Evolutionary conservation across 805 yeast species (phyloP), one percentile per base, ranked within the genome.

Genomic region (Starmera caribaea): DNA sequence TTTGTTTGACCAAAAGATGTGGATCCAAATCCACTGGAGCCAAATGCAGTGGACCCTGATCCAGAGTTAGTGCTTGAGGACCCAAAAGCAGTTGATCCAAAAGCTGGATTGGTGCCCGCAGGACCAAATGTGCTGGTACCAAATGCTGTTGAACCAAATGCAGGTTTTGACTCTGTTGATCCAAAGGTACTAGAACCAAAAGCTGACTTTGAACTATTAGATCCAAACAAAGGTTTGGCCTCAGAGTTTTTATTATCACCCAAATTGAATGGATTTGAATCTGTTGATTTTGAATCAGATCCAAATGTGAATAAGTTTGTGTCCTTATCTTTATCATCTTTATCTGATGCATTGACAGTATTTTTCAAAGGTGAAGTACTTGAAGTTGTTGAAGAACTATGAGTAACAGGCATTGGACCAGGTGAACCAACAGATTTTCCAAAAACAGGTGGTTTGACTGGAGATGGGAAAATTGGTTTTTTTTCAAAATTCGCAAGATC

Each of bases 71-170:
- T 36, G 26, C 15, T 34, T 35, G 39, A 14, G 3, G 43, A 29
- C 13, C 47, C 52, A 34, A 45, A 39, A 2, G 47, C 30, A 32
- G 49, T 38, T 15, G 56, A 41, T 7, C 61, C 66, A 39, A 59
- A 61, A 2, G 54, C 37, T 10, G 62, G 42, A 16, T 46, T 37
- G 2, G 42, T 45, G 14, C 30, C 44, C 35, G 26, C 8, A 3
- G 24, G 7, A 7, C 24, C 24, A 21, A 21, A 21, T 21, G 24
- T n/a, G n/a, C 38, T 32, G 12, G 41, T 31, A 11, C 53, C 53
- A 37, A 47, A 46, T 3, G 49, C 39, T 8, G 52, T 39, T 16
- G 53, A 37, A 15, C 57, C 58, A 40, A 50, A 53, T 5, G 53
- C 49, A 8, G 59, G 26, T 5, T n/a, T 34, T 21, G 29, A 21